Conservation (phyloP, 1,139 yeast genomes). For the Debaryomyces subglobosus region DNA sequence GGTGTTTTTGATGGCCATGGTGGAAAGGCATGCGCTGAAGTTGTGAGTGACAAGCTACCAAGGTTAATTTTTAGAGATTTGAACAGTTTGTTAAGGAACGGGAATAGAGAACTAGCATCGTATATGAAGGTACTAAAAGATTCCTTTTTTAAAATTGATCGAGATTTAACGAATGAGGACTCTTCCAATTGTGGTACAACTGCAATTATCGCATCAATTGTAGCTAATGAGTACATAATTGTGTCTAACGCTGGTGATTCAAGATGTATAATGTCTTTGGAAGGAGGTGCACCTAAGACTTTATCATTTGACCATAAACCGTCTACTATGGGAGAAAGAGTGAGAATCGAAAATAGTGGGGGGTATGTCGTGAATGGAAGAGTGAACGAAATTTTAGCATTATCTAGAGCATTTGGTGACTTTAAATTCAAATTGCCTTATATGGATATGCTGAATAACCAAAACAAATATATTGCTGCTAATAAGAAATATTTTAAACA, state of each 20-base stretch:
- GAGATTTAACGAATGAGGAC: slow-evolving; percentile 48
- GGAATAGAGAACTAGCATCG: slow-evolving; percentile 12
- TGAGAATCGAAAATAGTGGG: slow-evolving; percentile 72
- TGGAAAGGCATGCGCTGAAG: slow-evolving; percentile 62
- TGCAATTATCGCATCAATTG: slow-evolving; percentile 57
- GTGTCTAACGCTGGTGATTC: slow-evolving; percentile 81
- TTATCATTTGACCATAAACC: slow-evolving; percentile 80
- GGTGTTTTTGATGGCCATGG: slow-evolving; percentile 87
- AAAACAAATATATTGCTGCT: slow-evolving; percentile 29
- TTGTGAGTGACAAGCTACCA: slow-evolving; percentile 51
- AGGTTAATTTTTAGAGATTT: slow-evolving; percentile 33
- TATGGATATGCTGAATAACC: slow-evolving; percentile 34
- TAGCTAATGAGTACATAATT: slow-evolving; percentile 50
- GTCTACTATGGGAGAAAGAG: slow-evolving; percentile 70
- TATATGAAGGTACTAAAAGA: slow-evolving; percentile 47
- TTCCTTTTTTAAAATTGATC: slow-evolving; percentile 60
- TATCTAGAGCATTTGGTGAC: slow-evolving; percentile 79
- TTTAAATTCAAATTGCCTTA: slow-evolving; percentile 61
- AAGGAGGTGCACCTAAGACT: slow-evolving; percentile 57
- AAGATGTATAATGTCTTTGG: slow-evolving; percentile 59
- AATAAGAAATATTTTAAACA: slow-evolving; percentile 24
- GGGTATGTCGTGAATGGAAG: slow-evolving; percentile 71
- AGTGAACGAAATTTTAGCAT: slow-evolving; percentile 72
- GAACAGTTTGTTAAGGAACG: slow-evolving; percentile 15
- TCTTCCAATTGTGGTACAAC: slow-evolving; percentile 66